Evolutionary conservation across 441 rosid genomes (phyloP).

Genomic region (Gossypium lobatum): DNA sequence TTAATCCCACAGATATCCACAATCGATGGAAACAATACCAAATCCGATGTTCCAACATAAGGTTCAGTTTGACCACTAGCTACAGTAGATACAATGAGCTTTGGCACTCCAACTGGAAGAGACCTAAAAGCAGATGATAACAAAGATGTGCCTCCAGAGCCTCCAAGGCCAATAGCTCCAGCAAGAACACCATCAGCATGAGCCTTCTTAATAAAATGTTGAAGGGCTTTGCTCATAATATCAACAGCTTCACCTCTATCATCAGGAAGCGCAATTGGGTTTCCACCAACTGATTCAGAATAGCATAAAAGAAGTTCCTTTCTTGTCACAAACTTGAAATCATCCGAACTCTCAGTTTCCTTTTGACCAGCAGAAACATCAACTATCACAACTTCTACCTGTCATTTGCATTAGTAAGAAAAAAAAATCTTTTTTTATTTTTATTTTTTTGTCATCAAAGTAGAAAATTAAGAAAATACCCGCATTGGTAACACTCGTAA

Average conservation of each 20-base stretch:
- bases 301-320: slow-evolving; percentile 47
- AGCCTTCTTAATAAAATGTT: slow-evolving; percentile 38
- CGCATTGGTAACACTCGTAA: neutral
- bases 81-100: slow-evolving; percentile 79
- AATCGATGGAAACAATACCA: slow-evolving; percentile 73
- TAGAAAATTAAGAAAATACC: neutral
- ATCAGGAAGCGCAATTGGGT: slow-evolving; percentile 30
- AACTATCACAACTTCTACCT: slow-evolving; percentile 67
- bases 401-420: slow-evolving; percentile 12
- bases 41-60: slow-evolving; percentile 71
- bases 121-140: slow-evolving; percentile 62
- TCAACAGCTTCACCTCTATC: slow-evolving; percentile 75
- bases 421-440: neutral
- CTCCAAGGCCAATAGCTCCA: slow-evolving; percentile 81
- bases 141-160: slow-evolving; percentile 84
- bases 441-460: neutral
- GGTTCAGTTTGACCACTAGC: slow-evolving; percentile 81
- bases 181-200: slow-evolving; percentile 35
- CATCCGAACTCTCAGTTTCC: slow-evolving; percentile 30
- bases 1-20: slow-evolving; percentile 92
- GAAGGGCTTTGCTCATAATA: slow-evolving; percentile 63
- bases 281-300: slow-evolving; percentile 21
- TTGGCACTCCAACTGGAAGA: slow-evolving; percentile 75
- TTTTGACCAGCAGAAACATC: slow-evolving; percentile 62
- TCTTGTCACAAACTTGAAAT: slow-evolving; percentile 47